phyloP scores from a whole-genome alignment of 192 early-diverging fungal species.

The Mortierella alpina region DNA sequence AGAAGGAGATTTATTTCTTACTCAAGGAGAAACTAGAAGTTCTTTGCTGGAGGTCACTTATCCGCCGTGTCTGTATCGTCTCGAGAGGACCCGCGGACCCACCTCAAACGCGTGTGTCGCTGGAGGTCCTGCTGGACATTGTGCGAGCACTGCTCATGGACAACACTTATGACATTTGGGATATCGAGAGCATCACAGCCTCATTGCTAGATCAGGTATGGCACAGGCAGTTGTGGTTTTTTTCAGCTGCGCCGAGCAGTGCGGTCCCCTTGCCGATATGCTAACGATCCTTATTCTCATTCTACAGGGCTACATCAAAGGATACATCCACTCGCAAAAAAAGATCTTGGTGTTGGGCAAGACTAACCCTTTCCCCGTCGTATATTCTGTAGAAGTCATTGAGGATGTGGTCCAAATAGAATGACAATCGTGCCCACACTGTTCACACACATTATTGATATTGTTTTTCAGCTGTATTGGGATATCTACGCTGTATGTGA shows the following conservation, averaged over 20 bases:
- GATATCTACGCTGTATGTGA: too few relatives aligned
- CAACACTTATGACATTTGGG: constrained; percentile 33
- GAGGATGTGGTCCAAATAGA: constrained; percentile 1
- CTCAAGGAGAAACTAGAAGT: constrained; percentile 56
- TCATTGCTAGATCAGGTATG: constrained; percentile 63
- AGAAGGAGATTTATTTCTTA: constrained; percentile 53
- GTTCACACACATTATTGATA: too few relatives aligned
- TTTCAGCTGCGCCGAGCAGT: background rate
- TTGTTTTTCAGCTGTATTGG: too few relatives aligned
- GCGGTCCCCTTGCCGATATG: background rate
- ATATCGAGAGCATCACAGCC: constrained; percentile 54
- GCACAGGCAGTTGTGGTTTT: background rate
- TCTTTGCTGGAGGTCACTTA: constrained; percentile 56
- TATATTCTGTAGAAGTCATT: constrained; percentile 26
- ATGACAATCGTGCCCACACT: too few relatives aligned
- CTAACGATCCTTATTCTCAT: background rate
- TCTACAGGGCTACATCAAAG: constrained; percentile 58
- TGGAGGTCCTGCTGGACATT: constrained; percentile 40
- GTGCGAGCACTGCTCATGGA: constrained; percentile 36
- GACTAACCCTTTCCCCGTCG: constrained; percentile 53
- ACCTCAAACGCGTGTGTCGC: constrained; percentile 23
- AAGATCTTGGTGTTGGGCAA: constrained; percentile 57
- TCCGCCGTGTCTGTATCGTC: constrained; percentile 48
- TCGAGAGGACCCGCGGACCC: constrained; percentile 3
- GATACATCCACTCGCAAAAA: constrained; percentile 59